Base-by-base conservation (phyloP, 2,329 filamentous ascomycete genomes). In the Meredithiella fracta region DNA sequence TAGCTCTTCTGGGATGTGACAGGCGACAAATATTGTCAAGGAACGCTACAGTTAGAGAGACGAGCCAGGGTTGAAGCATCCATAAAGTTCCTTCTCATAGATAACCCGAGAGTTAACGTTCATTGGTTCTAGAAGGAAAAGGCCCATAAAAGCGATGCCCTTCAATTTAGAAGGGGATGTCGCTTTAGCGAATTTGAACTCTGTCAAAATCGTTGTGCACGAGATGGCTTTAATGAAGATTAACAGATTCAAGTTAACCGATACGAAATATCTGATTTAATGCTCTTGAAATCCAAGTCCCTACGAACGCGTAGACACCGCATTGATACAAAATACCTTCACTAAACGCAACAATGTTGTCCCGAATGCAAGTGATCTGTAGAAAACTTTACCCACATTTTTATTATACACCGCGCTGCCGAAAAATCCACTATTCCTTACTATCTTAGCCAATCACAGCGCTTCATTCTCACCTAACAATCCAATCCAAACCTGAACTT, bases 371-470 rank as follows among this genome's bases (percentile, higher is more conserved):
- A 20, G 40, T n/a, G 3, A 17, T 17, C 20, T 20, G 11, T 20
- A 49, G 22, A 49, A 49, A 49, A 49, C 15, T 49, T 49, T 49
- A 49, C 44, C 22, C 44, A 15, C 17, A 23, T 23, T 25, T 20
- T 20, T 49, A 6, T 25, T 20, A 20, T 47, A 17, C 34, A 22
- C 34, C 37, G 20, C 51, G 37, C 51, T 20, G 25, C 42, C 42
- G 17, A 29, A 47, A 47, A 54, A 47, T 40, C 53, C 53, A 54
- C 53, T 34, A 26, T 54, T 54, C 17, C n/a, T 22, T 8, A 1
- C 9, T 9, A 17, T n/a, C n/a, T 40, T 31, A 23, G 38, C 40
- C 40, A 54, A 54, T 49, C 53, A 54, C 4, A 54, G 31, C 7
- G 1, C 25, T 17, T 7, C n/a, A 22, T n/a, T 47, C 26, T 53